Evolutionary conservation across 805 yeast species (phyloP), one percentile per base, ranked within the genome.

Genomic region (Cyberlindnera saturnus): DNA sequence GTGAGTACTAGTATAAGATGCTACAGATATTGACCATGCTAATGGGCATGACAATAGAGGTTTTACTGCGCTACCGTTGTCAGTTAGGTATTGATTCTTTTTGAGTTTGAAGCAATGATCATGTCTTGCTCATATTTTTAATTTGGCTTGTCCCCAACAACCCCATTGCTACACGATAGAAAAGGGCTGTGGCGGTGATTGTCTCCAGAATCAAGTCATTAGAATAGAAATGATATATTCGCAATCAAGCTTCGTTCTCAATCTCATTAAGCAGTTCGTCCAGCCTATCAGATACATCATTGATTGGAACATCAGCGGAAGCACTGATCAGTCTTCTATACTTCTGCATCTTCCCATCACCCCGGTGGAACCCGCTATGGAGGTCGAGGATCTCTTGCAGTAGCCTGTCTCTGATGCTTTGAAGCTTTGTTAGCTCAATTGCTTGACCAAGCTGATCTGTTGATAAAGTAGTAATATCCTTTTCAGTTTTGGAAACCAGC

Each of bases 261-360:
- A 57, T 52, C 36, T 56, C 59, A n/a, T 62, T 51, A 36, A 66
- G 66, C 38, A 83, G 78, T 7, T 81, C 83, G 55, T 81, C 83
- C 41, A 83, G 66, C 48, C 81, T 74, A 37, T 73, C 75, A 56
- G 82, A 87, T 34, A 84, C 84, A 51, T 82, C 86, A 49, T 75
- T 76, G 18, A 80, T 72, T 10, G 77, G 76, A 44, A 85, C 74
- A 35, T 80, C 86, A 39, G 89, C 81, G 49, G 87, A 77, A 40
- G 76, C 73, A 42, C 87, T 74, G 38, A 84, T 81, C 58, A 84
- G 70, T 51, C 80, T 73, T 49, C 87, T 67, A 64, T 82, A 85
- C 52, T 81, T 80, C 54, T 76, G 77, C 64, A 83, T 80, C 51
- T 74, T 78, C 19, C 69, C 65, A 43, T 74, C 78, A 4, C 48